Conservation (phyloP, 2,329 filamentous ascomycete species). For the Tolypocladium sp. region DNA sequence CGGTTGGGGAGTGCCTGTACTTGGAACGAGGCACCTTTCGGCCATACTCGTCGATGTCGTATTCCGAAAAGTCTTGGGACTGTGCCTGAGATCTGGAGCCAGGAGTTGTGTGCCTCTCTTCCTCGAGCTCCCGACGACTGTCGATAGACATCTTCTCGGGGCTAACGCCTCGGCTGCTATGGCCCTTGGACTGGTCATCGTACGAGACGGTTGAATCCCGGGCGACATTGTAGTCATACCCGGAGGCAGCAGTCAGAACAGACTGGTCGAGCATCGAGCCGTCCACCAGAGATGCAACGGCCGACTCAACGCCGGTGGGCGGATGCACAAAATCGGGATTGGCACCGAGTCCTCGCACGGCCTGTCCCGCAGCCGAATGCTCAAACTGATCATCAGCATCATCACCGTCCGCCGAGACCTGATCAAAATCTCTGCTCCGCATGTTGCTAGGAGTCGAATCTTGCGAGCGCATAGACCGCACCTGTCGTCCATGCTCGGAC, state of each 20-base stretch:
- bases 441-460: conserved; percentile 30
- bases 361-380: conserved; percentile 53
- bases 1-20: conserved; percentile 42
- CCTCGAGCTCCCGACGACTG: conserved; percentile 25
- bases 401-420: conserved; percentile 45
- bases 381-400: conserved; percentile 48
- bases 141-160: conserved; percentile 33
- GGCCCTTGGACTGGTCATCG: conserved; percentile 19
- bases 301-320: conserved; percentile 70
- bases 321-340: conserved; percentile 72
- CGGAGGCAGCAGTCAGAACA: conserved; percentile 53
- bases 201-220: conserved; percentile 28
- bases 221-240: conserved; percentile 32
- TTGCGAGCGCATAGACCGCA: conserved; percentile 22
- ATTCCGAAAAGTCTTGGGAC: conserved; percentile 42
- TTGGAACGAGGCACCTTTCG: conserved; percentile 39
- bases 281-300: conserved; percentile 77
- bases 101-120: conserved; percentile 32
- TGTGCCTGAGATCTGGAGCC: conserved; percentile 24
- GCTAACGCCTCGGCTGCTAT: conserved; percentile 25
- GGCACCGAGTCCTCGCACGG: conserved; percentile 60
- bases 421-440: conserved; percentile 41
- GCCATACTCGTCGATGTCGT: conserved; percentile 49
- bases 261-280: conserved; percentile 64
- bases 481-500: conserved; percentile 29